Evolutionary conservation across 805 yeast species (phyloP).

Genomic region (Dipodascopsis uninucleata): DNA sequence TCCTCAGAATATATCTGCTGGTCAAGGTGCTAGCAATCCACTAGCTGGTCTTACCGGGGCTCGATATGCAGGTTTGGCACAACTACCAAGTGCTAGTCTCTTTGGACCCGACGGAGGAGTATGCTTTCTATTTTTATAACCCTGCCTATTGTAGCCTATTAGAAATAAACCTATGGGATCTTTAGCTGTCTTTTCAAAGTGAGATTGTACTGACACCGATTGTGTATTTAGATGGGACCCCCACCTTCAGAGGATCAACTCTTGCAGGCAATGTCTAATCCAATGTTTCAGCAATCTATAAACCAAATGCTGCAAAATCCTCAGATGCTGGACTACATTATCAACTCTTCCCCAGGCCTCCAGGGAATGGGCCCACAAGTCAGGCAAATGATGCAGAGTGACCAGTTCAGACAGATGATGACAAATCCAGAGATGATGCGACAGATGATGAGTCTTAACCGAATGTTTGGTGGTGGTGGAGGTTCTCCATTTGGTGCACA

Average conservation of each 20-base stretch:
- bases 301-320: conserved; percentile 81
- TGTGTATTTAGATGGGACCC: conserved; percentile 57
- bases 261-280: conserved; percentile 71
- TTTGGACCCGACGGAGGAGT: conserved; percentile 92
- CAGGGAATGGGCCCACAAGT: conserved; percentile 83
- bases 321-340: conserved; percentile 77
- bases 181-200: too few species aligned
- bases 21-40: conserved; percentile 84
- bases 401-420: conserved; percentile 72
- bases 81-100: conserved; percentile 80
- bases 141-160: background rate
- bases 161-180: too few species aligned
- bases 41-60: conserved; percentile 92
- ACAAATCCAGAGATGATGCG: conserved; percentile 84
- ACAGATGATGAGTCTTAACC: conserved; percentile 72
- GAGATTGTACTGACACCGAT: too few species aligned
- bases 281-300: conserved; percentile 77
- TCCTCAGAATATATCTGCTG: conserved; percentile 82
- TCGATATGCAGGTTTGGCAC: conserved; percentile 87
- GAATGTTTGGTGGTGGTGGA: conserved; percentile 42
- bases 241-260: conserved; percentile 75
- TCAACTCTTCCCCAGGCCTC: conserved; percentile 78
- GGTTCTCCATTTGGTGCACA: conserved; percentile 28
- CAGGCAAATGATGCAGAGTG: conserved; percentile 79
- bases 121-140: conserved; percentile 1